A percentile compares a stretch with the other conserved stretches of the same genome.
phyloP scores from a whole-genome alignment of 352 stramenopile species.

The Pythium insidiosum region DNA sequence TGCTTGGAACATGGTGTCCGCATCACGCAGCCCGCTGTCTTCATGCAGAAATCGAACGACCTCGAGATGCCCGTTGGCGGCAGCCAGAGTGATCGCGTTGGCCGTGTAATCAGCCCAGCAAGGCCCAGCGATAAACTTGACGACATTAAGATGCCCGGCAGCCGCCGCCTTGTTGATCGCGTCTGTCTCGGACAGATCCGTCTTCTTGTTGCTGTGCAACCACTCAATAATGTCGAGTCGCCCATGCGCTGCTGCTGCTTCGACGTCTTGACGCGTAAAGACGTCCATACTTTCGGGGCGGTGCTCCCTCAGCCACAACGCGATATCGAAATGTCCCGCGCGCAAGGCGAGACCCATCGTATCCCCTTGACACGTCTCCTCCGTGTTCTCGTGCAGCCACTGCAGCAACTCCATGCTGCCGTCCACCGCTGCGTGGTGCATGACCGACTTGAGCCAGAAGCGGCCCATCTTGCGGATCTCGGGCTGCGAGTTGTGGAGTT shows the following conservation, averaged over 20 bases:
- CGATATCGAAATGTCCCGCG: too few species aligned
- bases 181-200: too few species aligned
- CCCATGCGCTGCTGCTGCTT: too few species aligned
- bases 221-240: too few species aligned
- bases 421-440: neutral
- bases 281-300: too few species aligned
- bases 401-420: neutral
- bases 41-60: conserved; percentile 14
- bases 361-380: conserved; percentile 1
- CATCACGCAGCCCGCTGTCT: too few species aligned
- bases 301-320: too few species aligned
- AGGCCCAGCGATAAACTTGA: conserved; percentile 5
- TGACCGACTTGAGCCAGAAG: conserved; percentile 2
- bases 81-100: neutral
- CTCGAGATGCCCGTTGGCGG: conserved; percentile 3
- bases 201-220: too few species aligned
- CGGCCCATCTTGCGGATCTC: too few species aligned
- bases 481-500: neutral
- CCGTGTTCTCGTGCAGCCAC: conserved; percentile 7
- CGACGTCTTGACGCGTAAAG: too few species aligned
- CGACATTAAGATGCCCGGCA: conserved; percentile 10
- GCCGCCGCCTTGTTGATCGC: too few species aligned
- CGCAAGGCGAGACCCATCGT: conserved; percentile 17
- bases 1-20: conserved; percentile 2
- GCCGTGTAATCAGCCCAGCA: neutral